Evolutionary conservation across 2,329 filamentous ascomycete genomes (phyloP), one percentile per base, ranked within the genome.

Genomic region (Sclerotinia minor): DNA sequence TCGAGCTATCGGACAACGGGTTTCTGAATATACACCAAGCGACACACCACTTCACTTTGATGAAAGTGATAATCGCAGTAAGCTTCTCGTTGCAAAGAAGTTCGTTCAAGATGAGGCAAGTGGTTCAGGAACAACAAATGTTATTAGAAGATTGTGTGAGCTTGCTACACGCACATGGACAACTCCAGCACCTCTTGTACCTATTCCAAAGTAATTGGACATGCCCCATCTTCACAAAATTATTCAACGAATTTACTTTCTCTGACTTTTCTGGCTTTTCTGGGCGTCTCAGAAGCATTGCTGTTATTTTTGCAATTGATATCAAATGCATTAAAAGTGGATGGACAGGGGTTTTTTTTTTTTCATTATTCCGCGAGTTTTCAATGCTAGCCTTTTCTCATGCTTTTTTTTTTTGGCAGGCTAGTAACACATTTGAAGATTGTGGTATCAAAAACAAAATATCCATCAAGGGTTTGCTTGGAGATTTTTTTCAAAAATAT

Each of bases 71-170:
- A 83, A 87, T 1, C 86, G 87, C 70, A 88, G 85, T 75, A 88
- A 88, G 75, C 82, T 92, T 19, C 84, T 85, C 9, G 88, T 91
- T 24, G 89, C 89, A 3, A 87, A 88, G 73, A 88, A 87, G 75
- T 91, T 92, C 74, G 84, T 92, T 38, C 83, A 86, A 68, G 84
- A 88, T 69, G 87, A 91, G 75, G 83, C 87, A 11, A 82, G 83
- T 66, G 84, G 85, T 17, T 87, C 87, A n/a, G 89, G 88, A n/a
- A 91, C 89, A 1, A 92, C 87, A 1, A 91, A 92, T 70, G 87
- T 91, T 59, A 86, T 90, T 65, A 86, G 89, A 70, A 84, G 88
- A n/a, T 81, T 92, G 67, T 86, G 88, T 72, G 87, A 89, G 69
- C 84, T 92, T 76, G 88, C 88, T 4, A 81, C 84, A 35, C 82